Percentiles rank a stretch among this genome's conserved stretches.
These are phyloP conservation scores for Pachyrhizus erosus DNA, from an alignment of 306 rosid species.

Conservation along the genomic window DNA sequence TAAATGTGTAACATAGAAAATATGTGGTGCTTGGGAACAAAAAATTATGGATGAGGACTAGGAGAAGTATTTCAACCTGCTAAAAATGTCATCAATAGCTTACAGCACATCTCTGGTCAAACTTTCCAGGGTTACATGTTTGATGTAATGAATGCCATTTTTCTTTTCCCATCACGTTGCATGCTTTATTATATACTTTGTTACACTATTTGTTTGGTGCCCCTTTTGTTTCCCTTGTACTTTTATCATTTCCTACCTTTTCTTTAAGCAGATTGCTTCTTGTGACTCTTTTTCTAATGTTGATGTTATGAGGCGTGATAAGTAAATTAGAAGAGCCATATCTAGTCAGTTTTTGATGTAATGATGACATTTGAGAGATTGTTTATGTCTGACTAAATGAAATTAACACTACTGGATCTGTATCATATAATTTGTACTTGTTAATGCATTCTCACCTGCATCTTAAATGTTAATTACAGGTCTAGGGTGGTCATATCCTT, in stretches of 20 bases:
- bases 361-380: constrained; percentile 32
- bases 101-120: constrained; percentile 1
- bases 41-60: constrained; percentile 1
- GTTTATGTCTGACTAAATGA: not conserved
- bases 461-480: constrained; percentile 61
- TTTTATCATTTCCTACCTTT: not conserved
- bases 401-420: not conserved
- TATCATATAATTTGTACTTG: constrained; percentile 14
- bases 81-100: constrained; percentile 14
- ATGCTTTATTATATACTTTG: not conserved
- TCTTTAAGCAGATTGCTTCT: not conserved
- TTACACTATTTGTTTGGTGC: not conserved
- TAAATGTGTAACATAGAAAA: constrained; percentile 21
- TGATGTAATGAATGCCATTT: constrained; percentile 1
- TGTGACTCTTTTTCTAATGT: not conserved
- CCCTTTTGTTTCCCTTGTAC: not conserved
- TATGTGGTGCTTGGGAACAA: constrained; percentile 17
- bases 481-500: constrained; percentile 90
- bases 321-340: not conserved
- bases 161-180: not conserved
- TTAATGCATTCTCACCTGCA: constrained; percentile 43
- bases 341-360: constrained; percentile 1
- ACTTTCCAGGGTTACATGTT: not conserved
- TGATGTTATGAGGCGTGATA: not conserved
- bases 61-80: constrained; percentile 13